Percentiles rank a stretch among this genome's conserved stretches.
phyloP scores from a whole-genome alignment of 2,329 filamentous ascomycete genomes.

The Fusarium ambrosium region DNA sequence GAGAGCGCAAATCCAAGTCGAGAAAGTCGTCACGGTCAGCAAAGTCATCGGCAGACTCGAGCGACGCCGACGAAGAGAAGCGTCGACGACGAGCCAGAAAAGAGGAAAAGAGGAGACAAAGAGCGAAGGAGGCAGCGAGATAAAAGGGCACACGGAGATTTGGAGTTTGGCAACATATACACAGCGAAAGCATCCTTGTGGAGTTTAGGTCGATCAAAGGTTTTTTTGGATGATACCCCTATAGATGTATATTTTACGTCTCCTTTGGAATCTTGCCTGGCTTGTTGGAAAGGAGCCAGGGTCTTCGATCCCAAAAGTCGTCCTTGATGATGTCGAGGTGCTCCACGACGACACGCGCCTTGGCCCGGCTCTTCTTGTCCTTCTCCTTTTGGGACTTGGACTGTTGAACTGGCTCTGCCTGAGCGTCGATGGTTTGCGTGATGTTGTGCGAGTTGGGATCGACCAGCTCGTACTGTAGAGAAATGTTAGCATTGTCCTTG shows the following conservation, averaged over 20 bases:
- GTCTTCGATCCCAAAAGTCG: constrained; percentile 89
- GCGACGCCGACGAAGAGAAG: constrained; percentile 59
- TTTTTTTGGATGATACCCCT: constrained; percentile 49
- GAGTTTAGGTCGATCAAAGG: constrained; percentile 44
- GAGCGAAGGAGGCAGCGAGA: constrained; percentile 43
- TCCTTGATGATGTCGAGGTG: constrained; percentile 96
- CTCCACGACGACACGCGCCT: constrained; percentile 84
- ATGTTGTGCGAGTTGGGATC: constrained; percentile 67
- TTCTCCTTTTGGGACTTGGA: constrained; percentile 88
- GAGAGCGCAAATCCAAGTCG: constrained; percentile 41
- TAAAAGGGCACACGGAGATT: constrained; percentile 15
- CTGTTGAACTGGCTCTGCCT: constrained; percentile 67
- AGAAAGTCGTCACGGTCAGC: constrained; percentile 45
- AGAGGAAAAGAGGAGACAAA: constrained; percentile 56
- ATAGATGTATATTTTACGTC: constrained; percentile 53
- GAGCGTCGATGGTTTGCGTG: constrained; percentile 60
- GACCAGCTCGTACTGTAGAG: constrained; percentile 75
- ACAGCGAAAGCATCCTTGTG: constrained; percentile 42
- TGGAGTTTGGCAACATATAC: constrained; percentile 25
- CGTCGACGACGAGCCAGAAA: constrained; percentile 59
- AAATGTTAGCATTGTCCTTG: constrained; percentile 39
- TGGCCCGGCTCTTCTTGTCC: constrained; percentile 82
- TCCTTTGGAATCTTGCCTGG: constrained; percentile 78
- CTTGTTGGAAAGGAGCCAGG: constrained; percentile 85
- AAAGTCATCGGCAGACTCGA: constrained; percentile 48